These are phyloP conservation scores for Phytopythium aichiense DNA, from an alignment of 352 stramenopile genomes.

Conservation along the genomic window DNA sequence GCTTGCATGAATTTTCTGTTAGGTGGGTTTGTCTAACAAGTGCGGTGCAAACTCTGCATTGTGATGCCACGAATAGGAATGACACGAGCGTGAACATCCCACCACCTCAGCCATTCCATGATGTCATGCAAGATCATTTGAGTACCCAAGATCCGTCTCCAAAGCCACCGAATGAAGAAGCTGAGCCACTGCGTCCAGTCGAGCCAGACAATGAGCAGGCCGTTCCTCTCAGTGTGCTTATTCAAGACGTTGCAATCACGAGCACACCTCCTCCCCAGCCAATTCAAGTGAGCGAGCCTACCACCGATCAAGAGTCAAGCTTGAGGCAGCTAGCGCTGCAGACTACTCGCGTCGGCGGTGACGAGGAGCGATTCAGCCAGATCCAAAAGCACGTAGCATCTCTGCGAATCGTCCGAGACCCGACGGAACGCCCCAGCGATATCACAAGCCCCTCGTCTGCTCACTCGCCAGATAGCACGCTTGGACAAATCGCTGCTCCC, in stretches of 20 bases:
- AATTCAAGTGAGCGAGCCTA: neutral
- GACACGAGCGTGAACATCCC: neutral
- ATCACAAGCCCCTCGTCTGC: neutral
- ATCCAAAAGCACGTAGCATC: slow-evolving; percentile 33
- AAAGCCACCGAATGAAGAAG: neutral
- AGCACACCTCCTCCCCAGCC: neutral
- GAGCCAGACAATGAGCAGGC: neutral
- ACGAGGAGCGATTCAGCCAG: slow-evolving; percentile 24
- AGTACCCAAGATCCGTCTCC: neutral
- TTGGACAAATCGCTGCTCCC: neutral
- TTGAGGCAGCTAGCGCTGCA: neutral
- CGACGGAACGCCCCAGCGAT: neutral
- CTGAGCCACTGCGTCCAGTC: neutral
- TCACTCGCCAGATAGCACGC: too few species aligned
- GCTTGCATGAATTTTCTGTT: neutral
- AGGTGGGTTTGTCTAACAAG: slow-evolving; percentile 1
- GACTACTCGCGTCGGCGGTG: neutral
- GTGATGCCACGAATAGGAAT: neutral
- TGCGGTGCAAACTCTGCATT: neutral
- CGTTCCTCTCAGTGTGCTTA: neutral
- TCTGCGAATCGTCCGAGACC: slow-evolving; percentile 18
- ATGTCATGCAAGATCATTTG: neutral
- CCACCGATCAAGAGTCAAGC: neutral
- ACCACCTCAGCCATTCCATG: neutral
- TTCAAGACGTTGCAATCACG: neutral